Percentiles rank a stretch among this genome's conserved stretches.
Evolutionary conservation across 164 flowering plant species (phyloP).

Genomic region (Hamamelis virginiana): DNA sequence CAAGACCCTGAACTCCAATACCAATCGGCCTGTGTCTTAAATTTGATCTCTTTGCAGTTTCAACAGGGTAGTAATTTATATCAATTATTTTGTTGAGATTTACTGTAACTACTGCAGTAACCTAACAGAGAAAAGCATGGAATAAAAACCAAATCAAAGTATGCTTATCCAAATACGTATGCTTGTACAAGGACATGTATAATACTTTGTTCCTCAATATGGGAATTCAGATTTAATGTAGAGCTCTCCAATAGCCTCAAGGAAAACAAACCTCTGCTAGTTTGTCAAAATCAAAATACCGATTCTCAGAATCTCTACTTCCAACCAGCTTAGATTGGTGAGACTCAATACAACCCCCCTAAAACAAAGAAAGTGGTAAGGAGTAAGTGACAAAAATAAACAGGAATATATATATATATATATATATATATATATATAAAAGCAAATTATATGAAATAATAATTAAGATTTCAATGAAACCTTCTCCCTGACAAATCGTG

Average conservation of each 20-base stretch:
- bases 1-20: conserved; percentile 97
- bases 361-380: conserved; percentile 7
- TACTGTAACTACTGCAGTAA: conserved; percentile 61
- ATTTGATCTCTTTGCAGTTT: conserved; percentile 86
- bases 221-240: no score
- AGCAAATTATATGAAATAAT: not conserved
- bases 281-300: conserved; percentile 93
- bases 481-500: conserved; percentile 93
- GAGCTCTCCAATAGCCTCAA: no score
- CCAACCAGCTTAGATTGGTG: conserved; percentile 91
- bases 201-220: no score
- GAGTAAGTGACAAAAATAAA: not conserved
- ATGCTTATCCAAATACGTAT: no score
- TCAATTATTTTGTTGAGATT: conserved; percentile 95
- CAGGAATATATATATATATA: no score
- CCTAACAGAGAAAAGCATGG: conserved; percentile 35
- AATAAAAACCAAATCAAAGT: no score
- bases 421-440: no score
- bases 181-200: no score
- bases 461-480: conserved; percentile 22
- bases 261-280: conserved; percentile 74
- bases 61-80: conserved; percentile 91
- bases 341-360: conserved; percentile 81
- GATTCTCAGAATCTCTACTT: conserved; percentile 64
- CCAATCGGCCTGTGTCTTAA: conserved; percentile 92